Base-by-base conservation (phyloP, 2,329 filamentous ascomycete genomes). In the Talaromyces sp. region DNA sequence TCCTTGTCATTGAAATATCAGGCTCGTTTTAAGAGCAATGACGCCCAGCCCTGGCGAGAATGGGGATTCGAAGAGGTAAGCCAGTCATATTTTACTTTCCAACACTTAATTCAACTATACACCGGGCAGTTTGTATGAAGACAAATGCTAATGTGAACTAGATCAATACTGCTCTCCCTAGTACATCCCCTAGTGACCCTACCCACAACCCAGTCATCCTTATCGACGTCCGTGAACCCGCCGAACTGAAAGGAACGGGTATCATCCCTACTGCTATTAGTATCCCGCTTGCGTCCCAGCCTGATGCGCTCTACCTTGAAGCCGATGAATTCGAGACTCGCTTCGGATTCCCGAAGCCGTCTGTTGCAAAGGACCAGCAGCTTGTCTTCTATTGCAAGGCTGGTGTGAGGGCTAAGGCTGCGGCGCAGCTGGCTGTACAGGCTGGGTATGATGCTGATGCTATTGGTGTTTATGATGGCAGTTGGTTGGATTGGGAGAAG, bases 331-430 rank as follows among this genome's bases (percentile, higher is more conserved):
- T 97, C 68, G 83, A 89, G 68, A 89, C 91, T 55, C 77, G 87
- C 14, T 92, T 91, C 72, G 92, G 91, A 3, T 96, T 89, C 67
- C 75, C 80, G 54, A 88, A 90, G 55, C 92, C 87, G 0, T 64
- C 65, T 2, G 77, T 77, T 54, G 79, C 83, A 29, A 78, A 83
- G 59, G 71, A 61, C 3, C 63, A 59, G 20, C 40, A 59, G 40
- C 64, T 96, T 13, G 81, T 97, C 3, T 94, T 97, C 66, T 97
- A 96, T 73, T 99, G 94, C 76, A 95, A 91, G 77, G 87, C 92
- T 0, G 94, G 94, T 2, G 90, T 97, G 58, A 81, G 94, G 68
- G 91, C 90, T 63, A 79, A 81, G 41, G 84, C 89, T 0, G 92
- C 92, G 6, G 91, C 91, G 6, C 80, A 82, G 59, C 73, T 97